phyloP scores from a whole-genome alignment of 208 protist species.

The Acanthamoeba quina region DNA sequence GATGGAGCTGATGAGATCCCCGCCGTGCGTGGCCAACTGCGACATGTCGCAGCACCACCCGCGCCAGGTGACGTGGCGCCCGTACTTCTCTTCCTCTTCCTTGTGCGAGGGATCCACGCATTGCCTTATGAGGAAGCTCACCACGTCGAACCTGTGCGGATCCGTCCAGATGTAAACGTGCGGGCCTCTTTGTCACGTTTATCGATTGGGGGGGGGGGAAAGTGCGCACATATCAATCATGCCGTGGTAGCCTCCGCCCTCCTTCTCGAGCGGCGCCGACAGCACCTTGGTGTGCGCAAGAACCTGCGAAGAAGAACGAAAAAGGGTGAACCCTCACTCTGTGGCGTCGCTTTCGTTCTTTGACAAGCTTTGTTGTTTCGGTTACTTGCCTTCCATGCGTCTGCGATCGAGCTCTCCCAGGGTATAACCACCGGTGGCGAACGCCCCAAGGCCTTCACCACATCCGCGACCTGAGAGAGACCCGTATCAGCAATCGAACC shows the following conservation, averaged over 20 bases:
- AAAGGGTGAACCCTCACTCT: too few relatives aligned
- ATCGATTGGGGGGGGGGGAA: not conserved
- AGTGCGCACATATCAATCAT: slow-evolving; percentile 18
- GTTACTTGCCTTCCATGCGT: not conserved
- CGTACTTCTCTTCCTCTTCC: slow-evolving; percentile 19
- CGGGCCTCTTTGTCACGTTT: not conserved
- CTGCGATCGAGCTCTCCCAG: not conserved
- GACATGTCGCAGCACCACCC: slow-evolving; percentile 17
- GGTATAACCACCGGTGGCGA: not conserved
- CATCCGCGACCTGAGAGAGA: not conserved
- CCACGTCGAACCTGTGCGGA: slow-evolving; percentile 37
- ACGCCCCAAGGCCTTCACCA: not conserved
- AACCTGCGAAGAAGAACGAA: not conserved
- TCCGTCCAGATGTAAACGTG: too few relatives aligned
- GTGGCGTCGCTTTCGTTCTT: too few relatives aligned
- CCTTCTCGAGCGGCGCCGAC: slow-evolving; percentile 8
- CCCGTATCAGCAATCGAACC: not conserved
- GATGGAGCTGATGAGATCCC: slow-evolving; percentile 48
- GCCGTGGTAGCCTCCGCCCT: slow-evolving; percentile 26
- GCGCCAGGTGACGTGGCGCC: slow-evolving; percentile 12
- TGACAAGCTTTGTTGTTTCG: not conserved
- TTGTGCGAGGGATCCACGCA: slow-evolving; percentile 8
- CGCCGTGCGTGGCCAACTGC: not conserved
- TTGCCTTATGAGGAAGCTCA: slow-evolving; percentile 48
- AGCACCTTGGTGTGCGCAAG: not conserved